Evolutionary conservation across 495 filamentous ascomycete species (phyloP), one percentile per base, ranked within the genome.

Genomic region (Evansstolkia leycettana): DNA sequence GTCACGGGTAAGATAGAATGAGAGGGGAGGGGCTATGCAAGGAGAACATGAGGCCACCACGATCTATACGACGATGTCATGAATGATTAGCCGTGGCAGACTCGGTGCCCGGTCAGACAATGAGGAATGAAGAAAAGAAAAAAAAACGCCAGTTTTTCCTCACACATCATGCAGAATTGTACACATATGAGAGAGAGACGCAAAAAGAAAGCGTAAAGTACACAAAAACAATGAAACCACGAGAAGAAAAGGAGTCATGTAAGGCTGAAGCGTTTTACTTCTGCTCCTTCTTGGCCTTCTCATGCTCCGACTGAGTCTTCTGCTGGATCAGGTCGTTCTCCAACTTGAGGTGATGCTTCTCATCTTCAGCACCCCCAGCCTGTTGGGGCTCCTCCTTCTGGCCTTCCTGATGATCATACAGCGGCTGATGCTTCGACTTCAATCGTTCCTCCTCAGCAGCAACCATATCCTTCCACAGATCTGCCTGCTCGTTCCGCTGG

Each of bases 391-490:
- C 28, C 39, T 40, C 24, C 40, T 36, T 15, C 31, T 40, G 33
- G 2, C 17, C 18, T 18, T 32, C 15, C 32, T 34, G 29, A 49
- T 64, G 40, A 25, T 56, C 44, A 33, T 58, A 59, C 10, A 65
- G 37, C 23, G 60, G 46, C 44, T 65, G 51, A 54, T 78, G 73
- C 51, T 73, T 71, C 18, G 63, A 64, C 19, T 64, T 72, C 27
- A 84, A 49, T 19, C 77, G 65, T 48, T 68, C 63, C 70, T 87
- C 82, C 67, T 87, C 82, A 29, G 79, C 69, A 39, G 67, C 79
- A 39, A 87, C 80, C 81, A 85, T 87, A 45, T 85, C 82, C 64
- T 78, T 82, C 88, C 88, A 95, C 42, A 92, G 65, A 57, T 94
- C 84, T 57, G 86, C 79, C 78, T 54, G 70, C 62, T 63, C 84